Evolutionary conservation across 2,329 filamentous ascomycete genomes (phyloP).

Genomic region (Fusarium foetens): DNA sequence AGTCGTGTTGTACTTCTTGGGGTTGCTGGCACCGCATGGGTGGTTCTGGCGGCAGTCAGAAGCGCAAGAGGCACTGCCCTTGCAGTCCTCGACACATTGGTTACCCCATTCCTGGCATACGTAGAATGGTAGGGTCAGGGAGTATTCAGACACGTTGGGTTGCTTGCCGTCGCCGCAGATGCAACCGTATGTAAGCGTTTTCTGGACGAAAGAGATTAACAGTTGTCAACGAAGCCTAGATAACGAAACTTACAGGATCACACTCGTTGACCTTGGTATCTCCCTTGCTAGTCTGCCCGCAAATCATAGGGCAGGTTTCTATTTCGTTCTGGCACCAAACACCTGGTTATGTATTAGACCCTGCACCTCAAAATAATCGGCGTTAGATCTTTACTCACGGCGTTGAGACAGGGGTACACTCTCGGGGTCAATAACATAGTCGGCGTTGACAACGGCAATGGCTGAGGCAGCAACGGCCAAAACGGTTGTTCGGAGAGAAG

Average conservation of each 20-base stretch:
- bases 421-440: conserved; percentile 71
- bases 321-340: conserved; percentile 73
- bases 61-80: conserved; percentile 66
- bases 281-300: conserved; percentile 66
- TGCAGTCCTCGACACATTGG: conserved; percentile 72
- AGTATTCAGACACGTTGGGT: conserved; percentile 81
- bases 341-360: conserved; percentile 52
- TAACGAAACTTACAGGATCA: conserved; percentile 63
- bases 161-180: conserved; percentile 73
- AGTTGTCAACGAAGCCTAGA: conserved; percentile 25
- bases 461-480: conserved; percentile 65
- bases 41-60: conserved; percentile 70
- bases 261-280: conserved; percentile 71
- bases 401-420: conserved; percentile 64
- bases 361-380: neutral
- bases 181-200: conserved; percentile 74
- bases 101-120: conserved; percentile 77
- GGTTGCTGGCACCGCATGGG: conserved; percentile 77
- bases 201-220: conserved; percentile 49
- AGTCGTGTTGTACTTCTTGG: conserved; percentile 67
- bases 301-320: conserved; percentile 76
- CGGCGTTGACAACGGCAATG: conserved; percentile 62
- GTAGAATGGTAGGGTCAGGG: conserved; percentile 81
- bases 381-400: conserved; percentile 55
- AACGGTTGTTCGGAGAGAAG: conserved; percentile 62